Base-by-base conservation (phyloP, 768 basidiomycete species). In the Termitomyces sp. region DNA sequence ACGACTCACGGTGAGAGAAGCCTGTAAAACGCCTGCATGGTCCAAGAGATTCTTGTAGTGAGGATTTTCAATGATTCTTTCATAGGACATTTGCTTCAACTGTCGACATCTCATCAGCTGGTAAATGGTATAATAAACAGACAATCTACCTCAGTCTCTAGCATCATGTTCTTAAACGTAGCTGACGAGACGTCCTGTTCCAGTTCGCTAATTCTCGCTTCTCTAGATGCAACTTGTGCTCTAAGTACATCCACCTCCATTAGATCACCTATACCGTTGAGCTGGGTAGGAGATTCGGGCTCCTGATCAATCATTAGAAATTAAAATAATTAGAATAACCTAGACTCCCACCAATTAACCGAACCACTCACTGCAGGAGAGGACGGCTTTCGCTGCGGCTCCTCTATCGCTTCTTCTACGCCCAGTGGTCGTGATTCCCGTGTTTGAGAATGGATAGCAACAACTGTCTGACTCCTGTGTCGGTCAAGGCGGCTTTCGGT, bases 291-390 rank as follows among this genome's bases (percentile, higher is more conserved):
- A 35, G 71, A 63, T 20, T 64, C 62, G 20, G 71, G 66, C 18
- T 68, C 78, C 85, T 88, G 67, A 32, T 63, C 51, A 55, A 32
- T 63, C 16, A 76, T 87, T 70, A 84, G 81, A 76, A 71, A 41
- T 1, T 8, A 28, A 63, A 66, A 54, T 66, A 59, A 74, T 78
- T 64, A 75, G 72, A 73, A 75, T 68, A 71, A 70, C 70, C 71
- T 73, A 73, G 73, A 76, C 77, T 82, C 84, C 82, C 84, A 85
- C 84, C 82, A 81, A 77, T 79, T 75, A 76, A 79, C 73, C 77
- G 74, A 77, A 75, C 77, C 79, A 87, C 88, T 83, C 81, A 89
- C 88, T 76, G 75, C 79, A 71, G 86, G 83, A 78, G 85, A 80
- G 74, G 79, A 82, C 72, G 80, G 77, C 72, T 75, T 76, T 64